These are phyloP conservation scores for Monascus ruber DNA, from an alignment of 2,329 filamentous ascomycete genomes.

Conservation along the genomic window DNA sequence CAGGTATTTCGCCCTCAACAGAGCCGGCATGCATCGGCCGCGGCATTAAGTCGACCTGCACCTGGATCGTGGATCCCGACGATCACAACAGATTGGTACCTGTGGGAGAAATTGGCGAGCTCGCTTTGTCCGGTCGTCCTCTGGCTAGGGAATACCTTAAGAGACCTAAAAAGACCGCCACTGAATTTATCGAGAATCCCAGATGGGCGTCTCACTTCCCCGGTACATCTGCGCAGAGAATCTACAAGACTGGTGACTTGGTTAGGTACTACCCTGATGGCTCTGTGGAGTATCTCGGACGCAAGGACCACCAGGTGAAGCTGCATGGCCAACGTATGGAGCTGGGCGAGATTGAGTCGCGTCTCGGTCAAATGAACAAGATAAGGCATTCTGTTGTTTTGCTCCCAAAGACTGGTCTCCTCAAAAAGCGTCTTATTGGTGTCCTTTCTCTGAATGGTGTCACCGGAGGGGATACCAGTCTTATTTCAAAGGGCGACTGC, in stretches of 20 bases:
- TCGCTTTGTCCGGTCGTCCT: conserved; percentile 27
- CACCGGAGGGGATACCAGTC: conserved; percentile 8
- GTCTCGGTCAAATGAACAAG: conserved; percentile 19
- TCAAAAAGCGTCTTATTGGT: conserved; percentile 35
- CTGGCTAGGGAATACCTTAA: conserved; percentile 31
- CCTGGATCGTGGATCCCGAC: conserved; percentile 25
- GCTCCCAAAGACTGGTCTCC: conserved; percentile 31
- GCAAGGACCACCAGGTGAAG: conserved; percentile 58
- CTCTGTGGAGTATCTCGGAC: conserved; percentile 35
- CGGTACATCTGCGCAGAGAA: conserved; percentile 5
- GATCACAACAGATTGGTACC: conserved; percentile 23
- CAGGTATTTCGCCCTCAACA: conserved; percentile 14
- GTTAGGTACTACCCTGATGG: conserved; percentile 23
- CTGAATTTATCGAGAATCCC: conserved; percentile 18
- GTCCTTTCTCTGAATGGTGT: conserved; percentile 29
- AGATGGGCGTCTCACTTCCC: conserved; percentile 14
- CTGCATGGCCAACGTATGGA: conserved; percentile 55
- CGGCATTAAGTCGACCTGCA: conserved; percentile 15
- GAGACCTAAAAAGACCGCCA: conserved; percentile 22
- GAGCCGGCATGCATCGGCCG: conserved; percentile 15
- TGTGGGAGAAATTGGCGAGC: conserved; percentile 24
- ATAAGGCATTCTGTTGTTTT: conserved; percentile 33
- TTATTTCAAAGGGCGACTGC: conserved; percentile 19
- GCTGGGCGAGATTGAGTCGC: conserved; percentile 39
- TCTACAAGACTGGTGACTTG: conserved; percentile 23